phyloP scores from a whole-genome alignment of 176 grass and related monocot species.

The Thalia dealbata region DNA sequence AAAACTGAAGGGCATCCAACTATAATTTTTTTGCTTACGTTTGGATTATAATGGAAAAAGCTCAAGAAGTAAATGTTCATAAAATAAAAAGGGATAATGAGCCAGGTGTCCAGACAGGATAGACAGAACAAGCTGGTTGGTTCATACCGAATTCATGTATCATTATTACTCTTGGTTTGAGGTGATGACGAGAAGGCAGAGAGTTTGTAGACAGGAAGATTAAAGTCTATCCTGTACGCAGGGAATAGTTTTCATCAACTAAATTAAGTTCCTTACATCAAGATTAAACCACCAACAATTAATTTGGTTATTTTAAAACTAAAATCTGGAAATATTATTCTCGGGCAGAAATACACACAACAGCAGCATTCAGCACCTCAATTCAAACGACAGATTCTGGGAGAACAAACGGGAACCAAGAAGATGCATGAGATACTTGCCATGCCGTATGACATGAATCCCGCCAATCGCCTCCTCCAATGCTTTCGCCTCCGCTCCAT shows the following conservation, averaged over 20 bases:
- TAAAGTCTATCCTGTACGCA: background rate
- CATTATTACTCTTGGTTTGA: background rate
- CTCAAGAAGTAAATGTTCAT: too few relatives aligned
- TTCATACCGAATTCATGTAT: background rate
- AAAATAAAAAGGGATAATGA: too few relatives aligned
- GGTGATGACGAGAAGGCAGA: background rate
- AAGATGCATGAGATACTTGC: conserved; percentile 15
- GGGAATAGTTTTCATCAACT: background rate
- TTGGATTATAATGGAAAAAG: too few relatives aligned
- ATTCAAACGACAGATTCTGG: background rate
- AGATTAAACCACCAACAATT: background rate
- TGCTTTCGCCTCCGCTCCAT: conserved; percentile 46
- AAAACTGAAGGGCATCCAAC: background rate
- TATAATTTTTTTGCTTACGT: too few relatives aligned
- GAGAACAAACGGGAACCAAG: background rate
- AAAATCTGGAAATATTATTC: background rate
- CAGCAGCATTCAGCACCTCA: background rate
- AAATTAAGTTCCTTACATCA: background rate
- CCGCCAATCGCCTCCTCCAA: conserved; percentile 67
- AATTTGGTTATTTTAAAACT: background rate
- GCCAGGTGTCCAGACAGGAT: too few relatives aligned
- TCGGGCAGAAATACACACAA: background rate
- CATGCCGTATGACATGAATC: conserved; percentile 88
- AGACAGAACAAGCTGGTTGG: too few relatives aligned
- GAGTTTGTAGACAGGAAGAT: background rate